Conservation (phyloP, 1,284 basidiomycete genomes). For the Chondrostereum purpureum region DNA sequence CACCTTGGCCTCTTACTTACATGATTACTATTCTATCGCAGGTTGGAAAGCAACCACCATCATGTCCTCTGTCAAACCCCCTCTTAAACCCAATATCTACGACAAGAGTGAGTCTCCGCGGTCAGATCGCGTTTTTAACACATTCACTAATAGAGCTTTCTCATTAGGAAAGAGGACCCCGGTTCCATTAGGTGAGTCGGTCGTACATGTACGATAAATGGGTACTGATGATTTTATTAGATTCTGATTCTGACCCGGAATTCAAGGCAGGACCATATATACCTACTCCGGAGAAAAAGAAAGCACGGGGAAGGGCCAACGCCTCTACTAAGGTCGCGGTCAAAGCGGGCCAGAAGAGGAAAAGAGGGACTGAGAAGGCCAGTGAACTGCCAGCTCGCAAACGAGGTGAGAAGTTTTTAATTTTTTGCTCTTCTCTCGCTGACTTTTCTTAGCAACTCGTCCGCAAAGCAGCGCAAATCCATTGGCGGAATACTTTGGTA, state of each 20-base stretch:
- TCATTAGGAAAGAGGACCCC: not conserved
- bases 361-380: not conserved
- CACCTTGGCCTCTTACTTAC: not conserved
- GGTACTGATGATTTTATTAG: conserved; percentile 9
- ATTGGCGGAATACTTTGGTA: conserved; percentile 3
- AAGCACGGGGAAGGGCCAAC: conserved; percentile 24
- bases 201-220: not conserved
- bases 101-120: not conserved
- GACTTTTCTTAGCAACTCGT: not conserved
- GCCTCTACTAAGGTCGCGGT: not conserved
- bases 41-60: not conserved
- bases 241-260: conserved; percentile 49
- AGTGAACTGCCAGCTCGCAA: not conserved
- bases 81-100: not conserved
- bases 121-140: not conserved
- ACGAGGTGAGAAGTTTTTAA: not conserved
- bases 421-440: not conserved
- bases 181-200: not conserved
- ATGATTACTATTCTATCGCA: not conserved
- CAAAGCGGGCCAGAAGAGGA: conserved; percentile 4
- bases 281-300: conserved; percentile 25
- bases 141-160: not conserved
- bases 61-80: not conserved
- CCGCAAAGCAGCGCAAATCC: not conserved
- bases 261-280: conserved; percentile 39